Evolutionary conservation across 495 filamentous ascomycete species (phyloP).

Genomic region (Hamigera avellanea): DNA sequence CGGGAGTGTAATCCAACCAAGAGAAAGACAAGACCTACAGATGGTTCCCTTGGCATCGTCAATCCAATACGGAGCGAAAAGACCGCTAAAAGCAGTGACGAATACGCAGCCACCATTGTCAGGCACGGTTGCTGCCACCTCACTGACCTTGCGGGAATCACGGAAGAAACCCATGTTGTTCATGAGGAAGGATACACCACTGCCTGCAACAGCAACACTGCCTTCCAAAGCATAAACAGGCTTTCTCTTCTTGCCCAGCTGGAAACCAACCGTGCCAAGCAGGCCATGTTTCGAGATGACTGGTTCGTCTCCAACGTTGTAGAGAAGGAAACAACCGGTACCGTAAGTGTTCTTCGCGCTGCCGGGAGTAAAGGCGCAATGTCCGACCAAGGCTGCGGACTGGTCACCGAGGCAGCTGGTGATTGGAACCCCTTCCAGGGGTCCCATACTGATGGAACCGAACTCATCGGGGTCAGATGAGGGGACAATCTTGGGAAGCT

Average conservation of each 20-base stretch:
- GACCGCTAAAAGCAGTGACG: slow-evolving; percentile 89
- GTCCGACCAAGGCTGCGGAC: slow-evolving; percentile 83
- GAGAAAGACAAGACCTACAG: slow-evolving; percentile 42
- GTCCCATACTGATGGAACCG: slow-evolving; percentile 53
- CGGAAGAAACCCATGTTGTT: slow-evolving; percentile 81
- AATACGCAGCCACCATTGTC: slow-evolving; percentile 90
- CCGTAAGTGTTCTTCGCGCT: slow-evolving; percentile 94
- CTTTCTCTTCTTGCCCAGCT: slow-evolving; percentile 45
- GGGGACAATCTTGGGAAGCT: slow-evolving; percentile 74
- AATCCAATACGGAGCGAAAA: slow-evolving; percentile 98
- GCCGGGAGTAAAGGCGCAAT: slow-evolving; percentile 79
- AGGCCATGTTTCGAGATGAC: slow-evolving; percentile 86
- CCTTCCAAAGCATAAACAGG: slow-evolving; percentile 89
- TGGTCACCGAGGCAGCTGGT: slow-evolving; percentile 88
- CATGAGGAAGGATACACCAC: slow-evolving; percentile 81
- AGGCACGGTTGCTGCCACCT: slow-evolving; percentile 69
- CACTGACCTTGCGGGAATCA: slow-evolving; percentile 66
- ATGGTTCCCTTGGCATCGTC: slow-evolving; percentile 90
- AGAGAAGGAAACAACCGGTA: slow-evolving; percentile 90
- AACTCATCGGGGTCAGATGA: slow-evolving; percentile 71
- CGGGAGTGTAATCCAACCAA: not conserved
- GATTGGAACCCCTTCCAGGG: slow-evolving; percentile 66
- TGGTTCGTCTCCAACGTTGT: slow-evolving; percentile 84
- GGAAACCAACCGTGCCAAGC: slow-evolving; percentile 81
- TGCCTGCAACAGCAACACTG: slow-evolving; percentile 82